These are phyloP conservation scores for Stephania cephalantha DNA, from an alignment of 164 flowering plant genomes.

Conservation along the genomic window DNA sequence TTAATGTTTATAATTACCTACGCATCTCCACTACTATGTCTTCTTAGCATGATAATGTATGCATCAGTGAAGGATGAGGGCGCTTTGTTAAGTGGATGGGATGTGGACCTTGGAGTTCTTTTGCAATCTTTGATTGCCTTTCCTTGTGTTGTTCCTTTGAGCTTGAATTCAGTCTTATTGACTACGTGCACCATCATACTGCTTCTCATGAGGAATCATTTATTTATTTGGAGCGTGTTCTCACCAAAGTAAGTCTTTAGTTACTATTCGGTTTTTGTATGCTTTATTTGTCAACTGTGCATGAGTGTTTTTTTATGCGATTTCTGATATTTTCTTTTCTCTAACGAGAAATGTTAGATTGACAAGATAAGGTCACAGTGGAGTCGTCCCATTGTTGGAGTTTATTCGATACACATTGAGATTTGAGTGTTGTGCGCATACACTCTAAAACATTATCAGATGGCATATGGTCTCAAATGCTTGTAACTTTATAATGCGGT, in stretches of 20 bases:
- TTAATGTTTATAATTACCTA: conserved; percentile 83
- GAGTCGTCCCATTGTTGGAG: too few relatives aligned
- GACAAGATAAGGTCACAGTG: too few relatives aligned
- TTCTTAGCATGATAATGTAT: conserved; percentile 58
- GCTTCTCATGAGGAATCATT: conserved; percentile 89
- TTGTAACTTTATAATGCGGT: too few relatives aligned
- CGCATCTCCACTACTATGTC: conserved; percentile 70
- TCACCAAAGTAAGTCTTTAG: conserved; percentile 83
- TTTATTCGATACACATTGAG: too few relatives aligned
- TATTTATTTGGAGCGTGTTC: conserved; percentile 95
- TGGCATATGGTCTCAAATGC: too few relatives aligned
- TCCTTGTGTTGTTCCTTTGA: conserved; percentile 77
- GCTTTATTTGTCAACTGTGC: background rate
- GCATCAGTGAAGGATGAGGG: conserved; percentile 33
- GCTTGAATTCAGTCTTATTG: conserved; percentile 64
- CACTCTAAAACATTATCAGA: too few relatives aligned
- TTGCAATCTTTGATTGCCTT: conserved; percentile 48
- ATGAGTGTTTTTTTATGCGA: too few relatives aligned
- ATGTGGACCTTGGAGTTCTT: conserved; percentile 31
- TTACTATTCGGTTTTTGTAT: background rate
- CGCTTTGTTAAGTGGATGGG: conserved; percentile 7
- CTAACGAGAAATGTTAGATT: too few relatives aligned
- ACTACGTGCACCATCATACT: conserved; percentile 66
- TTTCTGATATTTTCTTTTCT: too few relatives aligned
- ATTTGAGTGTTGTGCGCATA: too few relatives aligned